These are phyloP conservation scores for Pestalotiopsis sp. DNA, from an alignment of 2,329 filamentous ascomycete genomes.

Conservation along the genomic window DNA sequence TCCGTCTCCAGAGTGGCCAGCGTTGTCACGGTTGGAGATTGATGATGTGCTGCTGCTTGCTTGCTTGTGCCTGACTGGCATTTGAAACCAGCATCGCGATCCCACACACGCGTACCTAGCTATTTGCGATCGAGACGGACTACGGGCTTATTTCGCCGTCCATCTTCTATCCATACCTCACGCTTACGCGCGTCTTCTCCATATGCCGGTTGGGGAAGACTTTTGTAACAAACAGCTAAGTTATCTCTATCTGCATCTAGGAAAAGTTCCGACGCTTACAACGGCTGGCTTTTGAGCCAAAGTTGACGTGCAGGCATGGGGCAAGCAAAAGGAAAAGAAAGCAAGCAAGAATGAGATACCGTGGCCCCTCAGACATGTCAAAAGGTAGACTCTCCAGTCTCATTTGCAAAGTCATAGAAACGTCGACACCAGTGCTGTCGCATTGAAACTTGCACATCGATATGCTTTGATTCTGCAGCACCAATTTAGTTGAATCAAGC, in stretches of 20 bases:
- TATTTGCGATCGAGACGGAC: too few relatives aligned
- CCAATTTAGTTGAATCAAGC: slow-evolving; percentile 2
- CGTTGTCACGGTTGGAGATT: background rate
- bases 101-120: background rate
- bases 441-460: background rate
- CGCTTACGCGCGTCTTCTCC: background rate
- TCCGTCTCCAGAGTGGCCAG: background rate
- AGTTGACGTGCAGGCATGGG: too few relatives aligned
- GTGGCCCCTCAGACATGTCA: too few relatives aligned
- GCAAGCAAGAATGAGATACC: too few relatives aligned
- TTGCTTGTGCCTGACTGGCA: background rate
- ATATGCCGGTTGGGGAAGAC: background rate
- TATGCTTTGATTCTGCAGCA: background rate
- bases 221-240: background rate
- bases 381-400: background rate
- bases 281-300: too few relatives aligned
- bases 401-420: background rate
- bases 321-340: too few relatives aligned
- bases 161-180: background rate
- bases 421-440: background rate
- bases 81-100: background rate
- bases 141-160: too few relatives aligned
- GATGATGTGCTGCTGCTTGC: background rate
- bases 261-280: background rate
- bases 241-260: background rate